phyloP scores from a whole-genome alignment of 2,329 filamentous ascomycete genomes.

The Stagonosporopsis vannaccii region DNA sequence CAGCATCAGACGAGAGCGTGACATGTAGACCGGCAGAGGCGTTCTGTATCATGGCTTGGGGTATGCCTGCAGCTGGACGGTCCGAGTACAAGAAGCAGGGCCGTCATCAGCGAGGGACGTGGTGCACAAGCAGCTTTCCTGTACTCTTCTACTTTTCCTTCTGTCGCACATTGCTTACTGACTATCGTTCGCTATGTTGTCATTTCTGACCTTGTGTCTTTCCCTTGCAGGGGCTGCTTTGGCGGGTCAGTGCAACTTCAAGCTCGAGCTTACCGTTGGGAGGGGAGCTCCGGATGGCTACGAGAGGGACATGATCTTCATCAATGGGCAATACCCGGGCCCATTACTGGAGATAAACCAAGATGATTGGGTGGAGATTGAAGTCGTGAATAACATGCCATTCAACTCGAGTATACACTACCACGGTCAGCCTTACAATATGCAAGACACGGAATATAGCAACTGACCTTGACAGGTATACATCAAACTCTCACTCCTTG shows the following conservation, averaged over 20 bases:
- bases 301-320: conserved; percentile 35
- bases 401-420: conserved; percentile 60
- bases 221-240: conserved; percentile 14
- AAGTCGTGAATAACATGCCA: conserved; percentile 57
- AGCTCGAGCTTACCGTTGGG: conserved; percentile 32
- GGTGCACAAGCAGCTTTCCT: conserved; percentile 3
- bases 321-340: conserved; percentile 39
- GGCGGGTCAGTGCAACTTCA: conserved; percentile 21
- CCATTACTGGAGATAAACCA: conserved; percentile 30
- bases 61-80: neutral
- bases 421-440: conserved; percentile 48
- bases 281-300: conserved; percentile 34
- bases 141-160: neutral
- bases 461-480: conserved; percentile 44
- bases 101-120: conserved; percentile 3
- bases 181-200: conserved; percentile 19
- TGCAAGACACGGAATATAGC: neutral
- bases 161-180: neutral
- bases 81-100: conserved; percentile 12
- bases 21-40: neutral
- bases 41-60: neutral
- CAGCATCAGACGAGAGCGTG: neutral
- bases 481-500: conserved; percentile 63
- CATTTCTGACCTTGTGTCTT: conserved; percentile 19
- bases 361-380: conserved; percentile 35